These are phyloP conservation scores for Paraphoma sp. DNA, from an alignment of 2,329 filamentous ascomycete species.

Conservation along the genomic window DNA sequence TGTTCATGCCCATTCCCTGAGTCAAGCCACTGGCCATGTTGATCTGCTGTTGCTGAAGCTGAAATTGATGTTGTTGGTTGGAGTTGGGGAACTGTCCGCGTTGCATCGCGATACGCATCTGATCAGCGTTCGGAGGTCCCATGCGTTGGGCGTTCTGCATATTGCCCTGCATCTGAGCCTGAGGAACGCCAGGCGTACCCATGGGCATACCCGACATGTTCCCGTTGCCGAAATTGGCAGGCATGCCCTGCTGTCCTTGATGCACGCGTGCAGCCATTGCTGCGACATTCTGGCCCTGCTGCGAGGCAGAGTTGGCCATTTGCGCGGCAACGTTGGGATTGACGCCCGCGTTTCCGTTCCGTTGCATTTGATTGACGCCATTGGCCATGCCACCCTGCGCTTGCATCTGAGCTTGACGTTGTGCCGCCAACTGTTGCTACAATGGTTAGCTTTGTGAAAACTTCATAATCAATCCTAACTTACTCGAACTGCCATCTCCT, in stretches of 20 bases:
- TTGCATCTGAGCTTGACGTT: conserved; percentile 47
- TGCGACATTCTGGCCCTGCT: conserved; percentile 37
- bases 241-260: conserved; percentile 51
- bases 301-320: conserved; percentile 37
- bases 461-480: conserved; percentile 7
- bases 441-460: conserved; percentile 14
- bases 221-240: conserved; percentile 56
- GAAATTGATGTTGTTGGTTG: conserved; percentile 45
- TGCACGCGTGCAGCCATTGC: conserved; percentile 44
- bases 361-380: conserved; percentile 49
- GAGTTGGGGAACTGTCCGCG: conserved; percentile 38
- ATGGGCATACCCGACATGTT: conserved; percentile 60
- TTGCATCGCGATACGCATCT: conserved; percentile 49
- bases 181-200: conserved; percentile 67
- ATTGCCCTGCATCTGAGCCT: conserved; percentile 71
- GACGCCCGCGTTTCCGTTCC: conserved; percentile 49
- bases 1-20: conserved; percentile 40
- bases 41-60: conserved; percentile 47
- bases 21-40: conserved; percentile 45
- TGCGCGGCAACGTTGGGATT: conserved; percentile 36
- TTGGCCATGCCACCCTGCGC: conserved; percentile 48
- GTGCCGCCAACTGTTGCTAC: conserved; percentile 44
- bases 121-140: conserved; percentile 43
- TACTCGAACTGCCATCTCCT: conserved; percentile 60
- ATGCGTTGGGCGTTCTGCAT: conserved; percentile 66